Base-by-base conservation (phyloP, 345 rosid species). In the Syzygium grande region DNA sequence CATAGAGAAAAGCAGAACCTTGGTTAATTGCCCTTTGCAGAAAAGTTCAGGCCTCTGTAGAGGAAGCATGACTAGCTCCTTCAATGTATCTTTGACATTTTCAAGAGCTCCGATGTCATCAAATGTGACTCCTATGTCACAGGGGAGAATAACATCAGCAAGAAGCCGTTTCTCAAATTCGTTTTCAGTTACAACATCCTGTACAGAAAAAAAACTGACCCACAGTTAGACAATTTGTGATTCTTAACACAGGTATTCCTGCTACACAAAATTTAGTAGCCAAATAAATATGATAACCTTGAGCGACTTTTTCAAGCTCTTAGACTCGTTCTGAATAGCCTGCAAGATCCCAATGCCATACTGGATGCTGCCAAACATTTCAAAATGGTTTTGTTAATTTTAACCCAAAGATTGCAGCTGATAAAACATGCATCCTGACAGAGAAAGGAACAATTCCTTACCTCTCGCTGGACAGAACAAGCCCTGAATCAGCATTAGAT, bases 101-200 rank as follows among this genome's bases (percentile, higher is more conserved):
- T 96, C 97, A 89, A 97, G 97, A 54, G 98, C 99, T 87, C 98
- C 98, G 53, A 97, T 95, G 88, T 97, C 99, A 87, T 97, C 96
- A 92, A 97, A 96, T 85, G 96, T 94, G 88, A 96, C 98, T 86
- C 97, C 98, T 88, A 96, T 96, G 87, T 95, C 98, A 90, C 89
- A 94, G 11, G 98, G 97, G 15, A 96, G 98, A 89, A 97, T 94
- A 89, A 97, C 98, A 88, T 95, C 98, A 86, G 92, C 94, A 88
- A 96, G 89, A 84, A 97, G 97, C 88, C 93, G 92, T 90, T 93
- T 95, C 93, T 95, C 98, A 90, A 95, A 96, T 90, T 96, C 96
- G 89, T 96, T 95, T 91, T 97, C 97, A 2, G 97, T 94, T 41
- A 93, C 95, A 91, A 95, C 95, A 92, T 97, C 97, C 99, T 97